Evolutionary conservation across 1,284 basidiomycete genomes (phyloP), one percentile per base, ranked within the genome.

Genomic region (Puccinia horiana): DNA sequence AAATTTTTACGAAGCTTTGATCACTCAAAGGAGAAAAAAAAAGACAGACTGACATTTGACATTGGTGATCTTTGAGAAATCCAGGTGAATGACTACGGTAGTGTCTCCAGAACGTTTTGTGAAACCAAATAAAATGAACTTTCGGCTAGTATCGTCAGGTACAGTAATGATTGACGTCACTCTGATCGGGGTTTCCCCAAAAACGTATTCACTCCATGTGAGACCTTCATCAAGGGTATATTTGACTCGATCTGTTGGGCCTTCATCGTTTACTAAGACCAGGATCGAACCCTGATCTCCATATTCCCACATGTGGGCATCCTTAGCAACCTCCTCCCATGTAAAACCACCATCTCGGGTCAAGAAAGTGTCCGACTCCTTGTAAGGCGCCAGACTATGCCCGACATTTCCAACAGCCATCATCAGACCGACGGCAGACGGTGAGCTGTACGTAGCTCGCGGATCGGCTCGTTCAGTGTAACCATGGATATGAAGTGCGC

Each of bases 381-480:
- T 90, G 88, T 99, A 99, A 0, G 91, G 89, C 0, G 91, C 91
- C 0, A 99, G 91, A 8, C 89, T 88, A 84, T 94, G 92, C 42
- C 97, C 96, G 11, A 99, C 95, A 85, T 95, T 99, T n/a, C 96
- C 96, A 58, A 98, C 95, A 0, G 93, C 97, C 90, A 99, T 93
- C 88, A 99, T 91, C 20, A 99, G 89, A 9, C 96, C 97, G 1
- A 94, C 92, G 2, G 96, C 92, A 0, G 94, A 93, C 0, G 96
- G 96, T 70, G 92, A 95, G 85, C 93, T 95, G 87, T 93, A 98
- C 0, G 95, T 98, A 0, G 95, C 93, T 72, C 93, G 90, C 3
- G 94, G 91, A 86, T 99, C 96, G 32, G 89, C 89, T 23, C 97
- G 92, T 85, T 97, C 96, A 0, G 96, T 98, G 88, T 96, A 98